These are phyloP conservation scores for Gastrodia elata DNA, from an alignment of 106 monocot species.

Conservation along the genomic window DNA sequence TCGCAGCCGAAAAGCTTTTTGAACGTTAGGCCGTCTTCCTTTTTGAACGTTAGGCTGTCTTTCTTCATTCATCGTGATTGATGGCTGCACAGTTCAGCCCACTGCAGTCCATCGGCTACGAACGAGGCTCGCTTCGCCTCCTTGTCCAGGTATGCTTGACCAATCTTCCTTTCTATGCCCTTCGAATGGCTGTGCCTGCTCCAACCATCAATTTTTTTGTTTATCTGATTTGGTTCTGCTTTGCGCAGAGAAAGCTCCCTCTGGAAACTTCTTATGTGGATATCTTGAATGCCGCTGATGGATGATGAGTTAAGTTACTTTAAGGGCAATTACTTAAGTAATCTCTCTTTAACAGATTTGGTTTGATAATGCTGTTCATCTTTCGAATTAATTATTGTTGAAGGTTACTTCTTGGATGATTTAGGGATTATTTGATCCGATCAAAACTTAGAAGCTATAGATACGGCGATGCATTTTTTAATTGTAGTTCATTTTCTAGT, in stretches of 20 bases:
- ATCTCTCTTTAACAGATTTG: background rate
- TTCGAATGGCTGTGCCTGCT: background rate
- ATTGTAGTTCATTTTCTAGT: too few species aligned
- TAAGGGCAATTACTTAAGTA: background rate
- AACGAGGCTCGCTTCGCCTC: constrained; percentile 75
- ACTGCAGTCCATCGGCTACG: constrained; percentile 75
- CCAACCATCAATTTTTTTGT: background rate
- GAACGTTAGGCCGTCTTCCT: constrained; percentile 8
- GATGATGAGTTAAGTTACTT: constrained; percentile 47
- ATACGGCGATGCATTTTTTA: too few species aligned
- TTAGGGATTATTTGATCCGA: too few species aligned
- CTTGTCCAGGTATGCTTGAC: constrained; percentile 92
- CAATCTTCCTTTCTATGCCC: background rate
- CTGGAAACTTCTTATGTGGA: constrained; percentile 73
- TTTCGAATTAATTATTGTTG: too few species aligned
- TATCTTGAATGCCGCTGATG: constrained; percentile 50
- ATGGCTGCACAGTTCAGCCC: constrained; percentile 24
- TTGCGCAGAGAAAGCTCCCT: constrained; percentile 75
- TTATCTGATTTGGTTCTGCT: background rate
- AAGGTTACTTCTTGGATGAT: background rate
- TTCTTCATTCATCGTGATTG: background rate
- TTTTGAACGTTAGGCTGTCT: too few species aligned
- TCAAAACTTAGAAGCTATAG: too few species aligned
- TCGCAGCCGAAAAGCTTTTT: too few species aligned
- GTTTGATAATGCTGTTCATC: background rate